Evolutionary conservation across 345 rosid species (phyloP), one percentile per base, ranked within the genome.

Genomic region (Triadica sebifera): DNA sequence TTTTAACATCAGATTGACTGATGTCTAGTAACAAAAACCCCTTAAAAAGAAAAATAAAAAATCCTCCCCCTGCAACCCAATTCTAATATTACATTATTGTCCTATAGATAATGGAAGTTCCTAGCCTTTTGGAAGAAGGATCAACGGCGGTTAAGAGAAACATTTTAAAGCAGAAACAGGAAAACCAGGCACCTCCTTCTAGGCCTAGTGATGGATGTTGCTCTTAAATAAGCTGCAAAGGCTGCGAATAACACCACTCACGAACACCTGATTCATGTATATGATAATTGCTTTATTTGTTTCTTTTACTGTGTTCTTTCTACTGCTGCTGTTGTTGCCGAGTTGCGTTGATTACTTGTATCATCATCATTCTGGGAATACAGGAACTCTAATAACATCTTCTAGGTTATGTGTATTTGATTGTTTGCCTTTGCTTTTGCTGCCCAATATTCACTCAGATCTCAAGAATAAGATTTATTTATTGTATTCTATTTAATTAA

Each of bases 51-150:
- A n/a, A n/a, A n/a, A n/a, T n/a, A n/a, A n/a, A n/a, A n/a, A n/a
- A n/a, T 29, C 34, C 34, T 29, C 34, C 34, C 2, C 34, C 34
- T 29, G 34, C 34, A 29, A 29, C 34, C 34, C 34, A 29, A 29
- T 29, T 29, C 74, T 79, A 47, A 72, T 56, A 9, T 1, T 34
- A 19, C 19, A 49, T 24, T 61, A 22, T 16, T 71, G n/a, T 62
- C 22, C 43, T 51, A 69, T 77, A 94, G 98, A 95, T 95, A 85
- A 89, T 90, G 99, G 94, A 93, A 78, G 78, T 86, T 79, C 99
- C 99, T 22, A 88, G 94, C 83, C 99, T 95, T 72, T 65, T 93
- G 85, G 90, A 90, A 86, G 93, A 93, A 89, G 97, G 97, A 74
- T 93, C 97, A 13, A 87, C 81, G 37, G 86, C 73, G 12, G 86